Conservation (phyloP, 257 asterid genomes). For the Echium plantagineum region DNA sequence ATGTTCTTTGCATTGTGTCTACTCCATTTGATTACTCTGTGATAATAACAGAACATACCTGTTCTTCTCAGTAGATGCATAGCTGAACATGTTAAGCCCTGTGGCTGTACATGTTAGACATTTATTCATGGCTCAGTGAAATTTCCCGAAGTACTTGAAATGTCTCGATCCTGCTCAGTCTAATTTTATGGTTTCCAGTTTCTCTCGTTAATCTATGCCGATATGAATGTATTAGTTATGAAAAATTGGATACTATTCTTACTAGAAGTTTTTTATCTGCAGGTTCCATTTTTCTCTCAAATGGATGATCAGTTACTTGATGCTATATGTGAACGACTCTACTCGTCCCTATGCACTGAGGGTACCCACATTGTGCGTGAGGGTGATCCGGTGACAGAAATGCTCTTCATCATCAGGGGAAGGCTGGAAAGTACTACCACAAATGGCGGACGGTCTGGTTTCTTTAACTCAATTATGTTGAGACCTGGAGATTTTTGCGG, state of each 20-base stretch:
- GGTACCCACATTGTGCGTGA: slow-evolving; percentile 84
- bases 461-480: slow-evolving; percentile 62
- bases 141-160: too few species aligned
- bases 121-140: too few species aligned
- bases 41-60: too few species aligned
- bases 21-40: too few species aligned
- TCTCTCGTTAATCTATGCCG: too few species aligned
- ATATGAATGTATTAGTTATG: background rate
- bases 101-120: too few species aligned
- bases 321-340: slow-evolving; percentile 81
- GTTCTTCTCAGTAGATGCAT: too few species aligned
- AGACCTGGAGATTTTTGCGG: slow-evolving; percentile 93
- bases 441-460: slow-evolving; percentile 86
- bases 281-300: slow-evolving; percentile 92
- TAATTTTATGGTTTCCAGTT: too few species aligned
- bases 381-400: slow-evolving; percentile 86
- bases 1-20: slow-evolving; percentile 1
- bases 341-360: slow-evolving; percentile 75
- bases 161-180: too few species aligned
- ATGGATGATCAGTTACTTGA: slow-evolving; percentile 93
- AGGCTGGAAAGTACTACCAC: slow-evolving; percentile 84
- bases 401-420: slow-evolving; percentile 89
- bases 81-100: too few species aligned
- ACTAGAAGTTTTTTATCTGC: slow-evolving; percentile 2
- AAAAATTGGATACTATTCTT: background rate